Evolutionary conservation across 345 rosid genomes (phyloP).

Genomic region (Arabidopsis suecica): DNA sequence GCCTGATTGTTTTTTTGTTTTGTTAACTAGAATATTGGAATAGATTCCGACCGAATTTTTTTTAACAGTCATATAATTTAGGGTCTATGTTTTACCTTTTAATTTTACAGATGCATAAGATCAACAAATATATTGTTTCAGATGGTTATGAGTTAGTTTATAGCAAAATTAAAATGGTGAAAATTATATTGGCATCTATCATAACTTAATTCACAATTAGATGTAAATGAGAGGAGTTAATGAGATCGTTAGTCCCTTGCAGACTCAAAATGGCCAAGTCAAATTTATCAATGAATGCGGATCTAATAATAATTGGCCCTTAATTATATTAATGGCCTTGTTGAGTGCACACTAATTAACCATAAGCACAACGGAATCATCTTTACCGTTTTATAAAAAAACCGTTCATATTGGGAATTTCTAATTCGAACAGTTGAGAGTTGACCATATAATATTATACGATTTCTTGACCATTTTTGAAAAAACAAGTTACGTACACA

Average conservation of each 20-base stretch:
- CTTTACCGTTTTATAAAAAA: neutral
- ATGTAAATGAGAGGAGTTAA: neutral
- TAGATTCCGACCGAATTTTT: too few species aligned
- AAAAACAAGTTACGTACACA: neutral
- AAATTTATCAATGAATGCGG: neutral
- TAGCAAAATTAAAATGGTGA: neutral
- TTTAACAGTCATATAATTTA: too few species aligned
- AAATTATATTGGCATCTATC: neutral
- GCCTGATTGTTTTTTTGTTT: too few species aligned
- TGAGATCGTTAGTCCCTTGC: slow-evolving; percentile 1
- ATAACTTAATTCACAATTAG: neutral
- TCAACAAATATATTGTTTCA: neutral
- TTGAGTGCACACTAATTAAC: slow-evolving; percentile 27
- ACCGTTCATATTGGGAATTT: neutral
- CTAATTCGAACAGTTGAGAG: slow-evolving; percentile 7
- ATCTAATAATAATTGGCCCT: neutral
- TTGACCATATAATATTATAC: slow-evolving; percentile 25
- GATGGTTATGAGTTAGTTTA: neutral
- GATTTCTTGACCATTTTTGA: slow-evolving; percentile 6
- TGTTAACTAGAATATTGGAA: too few species aligned
- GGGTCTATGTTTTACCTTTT: too few species aligned
- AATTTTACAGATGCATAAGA: too few species aligned
- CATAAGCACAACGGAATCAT: slow-evolving; percentile 13
- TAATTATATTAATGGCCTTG: neutral
- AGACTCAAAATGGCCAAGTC: slow-evolving; percentile 15